Conservation (phyloP, 495 filamentous ascomycete species). For the Bathelium albidoporum region DNA sequence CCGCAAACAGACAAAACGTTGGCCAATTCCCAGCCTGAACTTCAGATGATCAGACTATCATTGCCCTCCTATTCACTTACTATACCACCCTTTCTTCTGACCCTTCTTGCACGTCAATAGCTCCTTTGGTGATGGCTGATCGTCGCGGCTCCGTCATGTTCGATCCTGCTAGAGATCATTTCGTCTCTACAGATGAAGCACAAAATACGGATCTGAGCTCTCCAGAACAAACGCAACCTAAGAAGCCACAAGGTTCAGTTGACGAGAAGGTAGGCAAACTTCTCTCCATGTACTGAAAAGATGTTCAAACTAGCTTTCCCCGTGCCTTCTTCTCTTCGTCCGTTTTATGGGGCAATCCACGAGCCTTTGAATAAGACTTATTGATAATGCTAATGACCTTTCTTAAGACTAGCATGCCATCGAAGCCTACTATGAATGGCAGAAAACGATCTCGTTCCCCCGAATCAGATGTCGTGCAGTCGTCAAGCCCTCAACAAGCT, state of each 20-base stretch:
- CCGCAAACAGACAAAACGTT: neutral
- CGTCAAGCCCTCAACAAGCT: neutral
- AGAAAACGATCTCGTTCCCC: constrained; percentile 12
- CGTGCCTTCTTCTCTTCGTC: neutral
- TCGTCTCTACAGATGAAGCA: constrained; percentile 19
- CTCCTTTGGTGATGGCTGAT: neutral
- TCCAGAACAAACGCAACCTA: neutral
- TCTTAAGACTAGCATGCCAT: neutral
- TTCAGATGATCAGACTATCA: neutral
- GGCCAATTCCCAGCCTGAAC: neutral
- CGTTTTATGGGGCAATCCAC: neutral
- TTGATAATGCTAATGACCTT: neutral
- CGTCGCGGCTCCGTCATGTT: constrained; percentile 30
- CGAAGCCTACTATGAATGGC: neutral
- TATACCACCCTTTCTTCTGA: neutral
- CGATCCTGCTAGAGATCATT: constrained; percentile 37
- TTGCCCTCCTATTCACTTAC: too few species aligned
- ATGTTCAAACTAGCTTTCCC: neutral
- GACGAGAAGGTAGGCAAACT: neutral
- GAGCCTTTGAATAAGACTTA: neutral
- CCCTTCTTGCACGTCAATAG: neutral
- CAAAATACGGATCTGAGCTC: constrained; percentile 4
- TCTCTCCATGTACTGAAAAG: neutral
- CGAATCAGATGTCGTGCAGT: neutral
- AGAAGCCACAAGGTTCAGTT: neutral